Percentiles rank a stretch among this genome's conserved stretches.
These are phyloP conservation scores for Chaetomium sp. DNA, from an alignment of 2,329 filamentous ascomycete genomes.

Conservation along the genomic window DNA sequence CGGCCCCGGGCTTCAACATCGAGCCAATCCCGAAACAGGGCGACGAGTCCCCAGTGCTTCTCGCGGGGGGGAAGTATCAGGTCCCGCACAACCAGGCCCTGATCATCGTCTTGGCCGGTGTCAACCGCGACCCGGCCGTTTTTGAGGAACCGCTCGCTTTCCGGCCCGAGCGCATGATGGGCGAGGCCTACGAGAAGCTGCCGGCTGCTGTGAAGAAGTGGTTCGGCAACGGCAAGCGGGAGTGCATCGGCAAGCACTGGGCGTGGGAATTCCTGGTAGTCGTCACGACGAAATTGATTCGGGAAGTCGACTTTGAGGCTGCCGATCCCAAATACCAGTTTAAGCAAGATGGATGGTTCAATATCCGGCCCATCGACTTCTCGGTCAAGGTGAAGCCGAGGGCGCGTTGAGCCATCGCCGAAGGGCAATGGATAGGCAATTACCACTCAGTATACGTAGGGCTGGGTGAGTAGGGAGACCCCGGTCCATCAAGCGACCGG, in stretches of 20 bases:
- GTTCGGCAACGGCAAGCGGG: conserved; percentile 55
- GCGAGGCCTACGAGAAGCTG: conserved; percentile 47
- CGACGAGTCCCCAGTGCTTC: conserved; percentile 49
- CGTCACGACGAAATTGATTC: conserved; percentile 47
- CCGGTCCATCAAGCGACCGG: no score
- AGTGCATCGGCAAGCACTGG: conserved; percentile 56
- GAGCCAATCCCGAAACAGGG: conserved; percentile 47
- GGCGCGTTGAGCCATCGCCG: not conserved
- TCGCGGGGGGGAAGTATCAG: conserved; percentile 53
- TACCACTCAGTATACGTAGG: no score
- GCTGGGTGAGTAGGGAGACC: no score
- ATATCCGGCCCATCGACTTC: conserved; percentile 52
- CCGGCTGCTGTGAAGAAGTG: conserved; percentile 52
- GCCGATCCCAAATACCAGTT: conserved; percentile 46
- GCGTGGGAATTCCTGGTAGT: conserved; percentile 51
- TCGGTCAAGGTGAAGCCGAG: conserved; percentile 48
- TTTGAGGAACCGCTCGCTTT: conserved; percentile 52
- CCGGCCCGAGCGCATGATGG: conserved; percentile 53
- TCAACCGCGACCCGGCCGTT: conserved; percentile 52
- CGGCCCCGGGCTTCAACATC: conserved; percentile 59
- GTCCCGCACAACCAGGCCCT: conserved; percentile 52
- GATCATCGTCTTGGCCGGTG: conserved; percentile 53
- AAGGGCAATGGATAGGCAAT: no score
- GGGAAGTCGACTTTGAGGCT: conserved; percentile 50
- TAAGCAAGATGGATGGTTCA: conserved; percentile 56